Percentiles rank a stretch among this genome's conserved stretches.
Conservation (phyloP, 2,329 filamentous ascomycete genomes). For the Bipolaris cookei region DNA sequence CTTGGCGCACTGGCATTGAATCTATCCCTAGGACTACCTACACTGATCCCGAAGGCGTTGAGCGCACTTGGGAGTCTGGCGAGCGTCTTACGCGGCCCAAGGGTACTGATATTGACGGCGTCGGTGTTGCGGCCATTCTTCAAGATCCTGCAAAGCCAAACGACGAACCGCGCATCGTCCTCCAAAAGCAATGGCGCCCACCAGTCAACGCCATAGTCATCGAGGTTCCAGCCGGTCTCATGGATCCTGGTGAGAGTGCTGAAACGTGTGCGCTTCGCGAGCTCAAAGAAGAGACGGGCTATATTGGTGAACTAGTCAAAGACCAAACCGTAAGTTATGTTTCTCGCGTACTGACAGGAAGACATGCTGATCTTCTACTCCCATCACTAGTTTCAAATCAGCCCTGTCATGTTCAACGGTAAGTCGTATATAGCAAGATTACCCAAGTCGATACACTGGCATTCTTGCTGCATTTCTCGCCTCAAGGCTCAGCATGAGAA, state of each 20-base stretch:
- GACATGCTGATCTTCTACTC: neutral
- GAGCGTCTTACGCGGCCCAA: slow-evolving; percentile 72
- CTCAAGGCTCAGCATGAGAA: neutral
- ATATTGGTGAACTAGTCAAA: slow-evolving; percentile 57
- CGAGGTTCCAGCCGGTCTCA: slow-evolving; percentile 67
- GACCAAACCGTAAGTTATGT: slow-evolving; percentile 24
- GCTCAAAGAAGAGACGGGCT: slow-evolving; percentile 69
- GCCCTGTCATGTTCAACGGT: slow-evolving; percentile 54
- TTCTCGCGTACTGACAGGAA: no score
- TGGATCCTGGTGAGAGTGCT: slow-evolving; percentile 65
- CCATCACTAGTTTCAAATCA: slow-evolving; percentile 40
- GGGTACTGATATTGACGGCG: slow-evolving; percentile 69
- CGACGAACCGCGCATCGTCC: slow-evolving; percentile 43
- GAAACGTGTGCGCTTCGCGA: slow-evolving; percentile 66
- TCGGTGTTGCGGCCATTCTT: slow-evolving; percentile 75
- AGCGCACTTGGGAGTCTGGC: slow-evolving; percentile 73
- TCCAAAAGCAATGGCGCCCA: slow-evolving; percentile 64
- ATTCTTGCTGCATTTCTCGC: no score
- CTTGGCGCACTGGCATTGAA: slow-evolving; percentile 4
- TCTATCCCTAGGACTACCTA: slow-evolving; percentile 56
- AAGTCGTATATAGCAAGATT: slow-evolving; percentile 13
- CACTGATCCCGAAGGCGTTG: slow-evolving; percentile 64
- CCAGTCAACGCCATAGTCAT: slow-evolving; percentile 66
- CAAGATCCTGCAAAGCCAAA: slow-evolving; percentile 41
- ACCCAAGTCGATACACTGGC: neutral